A percentile compares a stretch with the other conserved stretches of the same genome.
phyloP scores from a whole-genome alignment of 371 early-diverging fungal species.

The Mucor lusitanicus region DNA sequence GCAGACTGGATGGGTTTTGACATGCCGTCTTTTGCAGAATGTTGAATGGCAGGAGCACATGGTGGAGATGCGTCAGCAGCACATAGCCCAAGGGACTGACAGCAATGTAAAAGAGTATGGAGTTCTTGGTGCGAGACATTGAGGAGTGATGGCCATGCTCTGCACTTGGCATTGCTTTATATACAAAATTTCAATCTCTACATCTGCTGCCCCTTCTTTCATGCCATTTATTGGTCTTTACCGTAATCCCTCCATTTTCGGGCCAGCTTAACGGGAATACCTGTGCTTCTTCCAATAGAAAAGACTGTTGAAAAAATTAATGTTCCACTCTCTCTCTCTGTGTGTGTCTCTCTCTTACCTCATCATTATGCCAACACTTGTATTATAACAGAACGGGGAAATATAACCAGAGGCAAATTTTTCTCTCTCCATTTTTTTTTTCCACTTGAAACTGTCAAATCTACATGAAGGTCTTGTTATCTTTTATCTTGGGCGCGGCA shows the following conservation, averaged over 20 bases:
- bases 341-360: too few species aligned
- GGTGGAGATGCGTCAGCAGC: constrained; percentile 8
- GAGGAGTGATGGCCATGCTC: not conserved
- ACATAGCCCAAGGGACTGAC: constrained; percentile 8
- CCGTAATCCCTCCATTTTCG: not conserved
- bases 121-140: constrained; percentile 7
- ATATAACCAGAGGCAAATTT: not conserved
- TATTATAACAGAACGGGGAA: not conserved
- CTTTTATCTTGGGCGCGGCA: not conserved
- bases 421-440: not conserved
- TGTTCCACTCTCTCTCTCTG: not conserved
- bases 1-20: not conserved
- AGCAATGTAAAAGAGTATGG: constrained; percentile 9
- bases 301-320: constrained; percentile 4
- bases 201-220: not conserved
- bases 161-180: not conserved
- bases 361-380: not conserved
- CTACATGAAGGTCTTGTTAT: constrained; percentile 8
- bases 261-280: not conserved
- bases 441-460: not conserved
- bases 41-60: constrained; percentile 17
- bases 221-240: not conserved
- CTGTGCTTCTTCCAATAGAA: not conserved
- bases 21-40: constrained; percentile 1
- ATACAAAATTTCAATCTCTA: not conserved